Evolutionary conservation across 73 alveolate genomes (phyloP), one percentile per base, ranked within the genome.

Genomic region (Blepharisma stoltei): DNA sequence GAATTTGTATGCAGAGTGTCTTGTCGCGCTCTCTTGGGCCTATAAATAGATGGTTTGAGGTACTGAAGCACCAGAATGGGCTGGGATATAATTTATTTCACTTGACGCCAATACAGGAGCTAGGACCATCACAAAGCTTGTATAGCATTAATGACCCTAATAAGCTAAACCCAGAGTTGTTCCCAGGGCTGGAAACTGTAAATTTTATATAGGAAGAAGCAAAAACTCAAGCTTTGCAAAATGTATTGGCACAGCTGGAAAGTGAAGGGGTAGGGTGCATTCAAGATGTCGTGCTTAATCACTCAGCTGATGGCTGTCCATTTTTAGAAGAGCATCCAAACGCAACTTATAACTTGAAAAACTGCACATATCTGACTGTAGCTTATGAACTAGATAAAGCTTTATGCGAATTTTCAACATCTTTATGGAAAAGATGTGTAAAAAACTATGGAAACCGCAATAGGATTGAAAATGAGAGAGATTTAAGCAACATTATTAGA

Each of bases 221-320:
- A 50, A 79, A 82, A 71, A 32, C 52, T 6, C 53, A 44, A 3
- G 27, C 50, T 9, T 47, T 86, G 76, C 41, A 54, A 23, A 14
- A 82, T 6, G 54, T 54, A 1, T 81, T 86, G 23, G 21, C 50
- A 20, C n/a, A 54, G 7, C 7, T 82, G 54, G 73, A 78, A 4
- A 86, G 69, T 6, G 54, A 50, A 44, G 89, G 90, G 2, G 43
- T 83, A 78, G 67, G 85, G 7, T 54, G 81, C 38, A 83, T 92
- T 11, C 86, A 87, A 32, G 98, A 92, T 77, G 85, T 92, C 37
- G 98, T 92, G 66, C 85, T 92, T 23, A 92, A 92, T 82, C 98
- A 92, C 71, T 88, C 97, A n/a, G 95, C 98, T 2, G 78, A 78
- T 60, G 85, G 90, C 73, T 77, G 92, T 14, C 93, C 86, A 25